Conservation (phyloP, 1,139 yeast genomes). For the Blastobotrys indianensis region DNA sequence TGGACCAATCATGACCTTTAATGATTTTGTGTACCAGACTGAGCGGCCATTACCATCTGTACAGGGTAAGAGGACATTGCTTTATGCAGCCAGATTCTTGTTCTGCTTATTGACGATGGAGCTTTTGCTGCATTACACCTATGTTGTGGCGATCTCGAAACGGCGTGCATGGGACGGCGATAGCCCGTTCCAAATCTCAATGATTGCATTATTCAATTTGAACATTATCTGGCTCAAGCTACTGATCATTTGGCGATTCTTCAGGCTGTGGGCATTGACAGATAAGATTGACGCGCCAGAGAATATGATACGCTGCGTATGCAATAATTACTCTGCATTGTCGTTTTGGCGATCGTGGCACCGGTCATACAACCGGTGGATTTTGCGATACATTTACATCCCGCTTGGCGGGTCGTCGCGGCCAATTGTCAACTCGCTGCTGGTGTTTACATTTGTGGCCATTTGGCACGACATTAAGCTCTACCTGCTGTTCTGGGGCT, state of each 20-base stretch:
- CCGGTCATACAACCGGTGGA: constrained; percentile 87
- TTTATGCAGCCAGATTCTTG: constrained; percentile 61
- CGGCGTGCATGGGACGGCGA: constrained; percentile 87
- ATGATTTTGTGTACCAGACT: constrained; percentile 76
- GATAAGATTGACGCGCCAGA: constrained; percentile 97
- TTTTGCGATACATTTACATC: constrained; percentile 68
- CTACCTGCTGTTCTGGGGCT: constrained; percentile 86
- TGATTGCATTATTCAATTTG: constrained; percentile 88
- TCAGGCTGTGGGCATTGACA: constrained; percentile 83
- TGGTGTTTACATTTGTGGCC: constrained; percentile 96
- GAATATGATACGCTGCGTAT: constrained; percentile 94
- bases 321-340: constrained; percentile 84
- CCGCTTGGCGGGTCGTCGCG: constrained; percentile 83
- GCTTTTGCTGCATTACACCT: constrained; percentile 74
- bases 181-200: constrained; percentile 86
- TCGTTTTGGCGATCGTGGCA: constrained; percentile 99
- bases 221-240: constrained; percentile 88
- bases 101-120: constrained; percentile 86
- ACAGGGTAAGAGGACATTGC: constrained; percentile 44
- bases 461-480: constrained; percentile 97
- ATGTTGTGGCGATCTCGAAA: constrained; percentile 88
- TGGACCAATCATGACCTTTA: constrained; percentile 90
- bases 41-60: constrained; percentile 47
- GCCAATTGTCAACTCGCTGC: constrained; percentile 60
- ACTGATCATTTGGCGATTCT: constrained; percentile 92